Evolutionary conservation across 139 green algal genomes (phyloP).

Genomic region (Tetraselmis striata): DNA sequence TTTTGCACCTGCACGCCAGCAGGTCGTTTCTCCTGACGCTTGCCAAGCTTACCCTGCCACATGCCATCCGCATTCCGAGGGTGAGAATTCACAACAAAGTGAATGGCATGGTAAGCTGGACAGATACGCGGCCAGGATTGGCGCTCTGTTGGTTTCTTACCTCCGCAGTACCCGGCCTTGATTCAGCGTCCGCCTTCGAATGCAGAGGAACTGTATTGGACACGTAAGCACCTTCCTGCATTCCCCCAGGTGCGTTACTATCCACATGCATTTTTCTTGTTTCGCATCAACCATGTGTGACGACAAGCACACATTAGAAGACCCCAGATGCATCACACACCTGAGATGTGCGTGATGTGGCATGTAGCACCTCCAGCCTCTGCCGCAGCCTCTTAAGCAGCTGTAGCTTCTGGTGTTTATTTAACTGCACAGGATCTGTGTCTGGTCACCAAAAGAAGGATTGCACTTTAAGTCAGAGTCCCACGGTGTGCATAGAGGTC

Average conservation of each 20-base stretch:
- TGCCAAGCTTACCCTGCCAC: no score
- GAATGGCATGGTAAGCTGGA: no score
- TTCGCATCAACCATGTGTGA: no score
- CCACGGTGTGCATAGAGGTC: background rate
- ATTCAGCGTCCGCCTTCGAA: background rate
- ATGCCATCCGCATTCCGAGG: no score
- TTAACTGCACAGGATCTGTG: slow-evolving; percentile 26
- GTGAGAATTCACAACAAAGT: no score
- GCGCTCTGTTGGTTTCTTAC: no score
- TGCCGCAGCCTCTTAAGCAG: slow-evolving; percentile 48
- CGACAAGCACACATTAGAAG: background rate
- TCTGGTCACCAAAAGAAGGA: slow-evolving; percentile 18
- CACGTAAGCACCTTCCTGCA: slow-evolving; percentile 2
- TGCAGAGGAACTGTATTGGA: background rate
- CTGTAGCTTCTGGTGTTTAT: slow-evolving; percentile 31
- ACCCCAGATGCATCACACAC: background rate
- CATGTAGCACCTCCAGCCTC: slow-evolving; percentile 25
- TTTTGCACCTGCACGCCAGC: no score
- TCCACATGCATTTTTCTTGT: slow-evolving; percentile 1
- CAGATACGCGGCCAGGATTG: no score
- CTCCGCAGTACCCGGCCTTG: no score
- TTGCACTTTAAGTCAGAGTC: background rate
- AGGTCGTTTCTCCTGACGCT: no score
- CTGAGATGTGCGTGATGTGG: background rate
- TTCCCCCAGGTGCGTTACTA: background rate